These are phyloP conservation scores for Xylaria nigripes DNA, from an alignment of 495 filamentous ascomycete genomes.

Conservation along the genomic window DNA sequence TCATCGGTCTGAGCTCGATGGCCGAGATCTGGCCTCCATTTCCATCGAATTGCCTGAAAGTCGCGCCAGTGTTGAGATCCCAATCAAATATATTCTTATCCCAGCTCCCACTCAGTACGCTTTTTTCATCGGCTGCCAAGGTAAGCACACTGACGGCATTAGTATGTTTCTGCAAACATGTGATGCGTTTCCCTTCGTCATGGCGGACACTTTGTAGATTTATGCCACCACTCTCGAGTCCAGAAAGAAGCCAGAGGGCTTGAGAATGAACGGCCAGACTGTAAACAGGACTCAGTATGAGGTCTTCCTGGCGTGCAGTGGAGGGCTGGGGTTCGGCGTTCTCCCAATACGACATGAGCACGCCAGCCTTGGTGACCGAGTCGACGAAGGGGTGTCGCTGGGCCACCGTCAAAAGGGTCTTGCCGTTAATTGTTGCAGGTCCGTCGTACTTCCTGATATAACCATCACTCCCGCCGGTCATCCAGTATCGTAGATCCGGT, in stretches of 20 bases:
- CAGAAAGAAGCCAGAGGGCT: constrained; percentile 83
- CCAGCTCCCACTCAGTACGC: constrained; percentile 89
- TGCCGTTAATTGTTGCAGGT: constrained; percentile 89
- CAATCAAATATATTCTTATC: constrained; percentile 90
- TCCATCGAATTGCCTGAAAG: constrained; percentile 63
- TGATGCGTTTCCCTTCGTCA: constrained; percentile 84
- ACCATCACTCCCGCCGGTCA: constrained; percentile 87
- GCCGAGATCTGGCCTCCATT: constrained; percentile 79
- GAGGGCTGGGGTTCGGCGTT: constrained; percentile 54
- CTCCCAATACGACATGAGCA: constrained; percentile 94
- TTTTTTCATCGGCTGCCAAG: constrained; percentile 76
- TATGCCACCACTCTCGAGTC: constrained; percentile 83
- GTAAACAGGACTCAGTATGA: constrained; percentile 75
- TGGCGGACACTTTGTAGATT: constrained; percentile 92
- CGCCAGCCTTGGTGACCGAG: constrained; percentile 87
- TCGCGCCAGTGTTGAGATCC: constrained; percentile 84
- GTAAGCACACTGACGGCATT: constrained; percentile 86
- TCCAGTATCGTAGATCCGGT: constrained; percentile 91
- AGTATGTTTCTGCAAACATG: constrained; percentile 71
- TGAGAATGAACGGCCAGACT: constrained; percentile 85
- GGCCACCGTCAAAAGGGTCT: constrained; percentile 86
- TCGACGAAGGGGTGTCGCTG: constrained; percentile 97
- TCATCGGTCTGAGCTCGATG: constrained; percentile 76
- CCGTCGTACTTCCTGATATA: constrained; percentile 96
- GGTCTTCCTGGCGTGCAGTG: constrained; percentile 41